Evolutionary conservation across 768 basidiomycete genomes (phyloP).

Genomic region (Lactarius evosmus): DNA sequence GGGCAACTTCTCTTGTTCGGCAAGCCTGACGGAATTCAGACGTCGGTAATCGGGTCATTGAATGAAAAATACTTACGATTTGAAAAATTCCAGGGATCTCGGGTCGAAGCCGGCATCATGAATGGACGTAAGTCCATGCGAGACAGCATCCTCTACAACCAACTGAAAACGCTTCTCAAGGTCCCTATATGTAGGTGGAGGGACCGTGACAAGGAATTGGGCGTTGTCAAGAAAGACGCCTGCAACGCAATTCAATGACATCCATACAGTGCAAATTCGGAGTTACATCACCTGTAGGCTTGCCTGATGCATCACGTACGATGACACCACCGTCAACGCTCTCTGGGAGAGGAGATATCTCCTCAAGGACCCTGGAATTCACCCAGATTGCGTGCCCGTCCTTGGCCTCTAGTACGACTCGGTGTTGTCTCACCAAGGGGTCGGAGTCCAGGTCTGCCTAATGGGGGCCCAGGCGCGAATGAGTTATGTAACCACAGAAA

Average conservation of each 20-base stretch:
- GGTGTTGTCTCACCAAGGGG: constrained; percentile 60
- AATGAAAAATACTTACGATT: constrained; percentile 43
- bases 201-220: constrained; percentile 65
- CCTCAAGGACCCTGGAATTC: constrained; percentile 56
- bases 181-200: constrained; percentile 60
- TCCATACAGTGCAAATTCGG: constrained; percentile 10
- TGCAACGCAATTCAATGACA: constrained; percentile 30
- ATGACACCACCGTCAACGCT: constrained; percentile 79
- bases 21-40: constrained; percentile 48
- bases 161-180: constrained; percentile 57
- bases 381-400: constrained; percentile 92
- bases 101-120: constrained; percentile 82
- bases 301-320: constrained; percentile 58
- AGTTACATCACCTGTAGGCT: constrained; percentile 59
- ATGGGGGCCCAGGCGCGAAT: constrained; percentile 2
- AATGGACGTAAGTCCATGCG: constrained; percentile 73
- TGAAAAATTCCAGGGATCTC: constrained; percentile 70
- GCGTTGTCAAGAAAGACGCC: constrained; percentile 86
- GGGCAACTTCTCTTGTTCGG: constrained; percentile 56
- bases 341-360: constrained; percentile 61
- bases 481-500: neutral
- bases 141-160: constrained; percentile 64
- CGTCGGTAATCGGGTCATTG: constrained; percentile 10
- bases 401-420: constrained; percentile 76
- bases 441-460: constrained; percentile 74